A percentile compares a stretch with the other conserved stretches of the same genome.
Conservation (phyloP, 768 basidiomycete species). For the Rhodotorula taiwanensis region DNA sequence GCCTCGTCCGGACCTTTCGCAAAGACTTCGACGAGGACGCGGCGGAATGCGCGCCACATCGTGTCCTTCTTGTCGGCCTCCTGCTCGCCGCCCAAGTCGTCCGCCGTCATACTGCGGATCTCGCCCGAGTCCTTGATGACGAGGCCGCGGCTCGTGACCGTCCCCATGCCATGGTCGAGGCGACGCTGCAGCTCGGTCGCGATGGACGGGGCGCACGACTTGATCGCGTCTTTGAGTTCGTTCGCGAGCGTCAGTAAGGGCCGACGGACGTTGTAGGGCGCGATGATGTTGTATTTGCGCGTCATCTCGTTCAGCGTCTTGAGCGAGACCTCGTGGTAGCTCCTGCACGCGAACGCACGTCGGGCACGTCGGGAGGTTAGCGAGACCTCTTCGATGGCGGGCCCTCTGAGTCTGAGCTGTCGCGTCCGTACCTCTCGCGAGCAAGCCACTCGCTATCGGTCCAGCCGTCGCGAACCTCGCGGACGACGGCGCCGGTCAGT, state of each 20-base stretch:
- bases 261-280: constrained; percentile 62
- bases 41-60: constrained; percentile 29
- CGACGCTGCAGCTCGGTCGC: constrained; percentile 18
- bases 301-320: constrained; percentile 50
- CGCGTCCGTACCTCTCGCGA: constrained; percentile 52
- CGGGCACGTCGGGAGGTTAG: background rate
- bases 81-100: constrained; percentile 28
- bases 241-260: constrained; percentile 54
- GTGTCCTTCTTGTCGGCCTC: constrained; percentile 23
- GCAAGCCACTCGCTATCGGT: constrained; percentile 66
- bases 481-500: constrained; percentile 36
- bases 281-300: constrained; percentile 69
- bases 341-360: background rate
- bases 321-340: constrained; percentile 19
- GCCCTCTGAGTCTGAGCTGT: background rate
- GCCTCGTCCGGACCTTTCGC: background rate
- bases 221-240: constrained; percentile 52
- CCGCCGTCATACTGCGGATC: constrained; percentile 17
- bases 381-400: too few relatives aligned
- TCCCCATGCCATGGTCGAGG: background rate
- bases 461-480: constrained; percentile 17
- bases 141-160: too few relatives aligned
- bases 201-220: background rate
- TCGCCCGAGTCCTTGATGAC: background rate
- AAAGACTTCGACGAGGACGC: constrained; percentile 19